Evolutionary conservation across 2,329 filamentous ascomycete genomes (phyloP), one percentile per base, ranked within the genome.

Genomic region (Westerdykella sp.): DNA sequence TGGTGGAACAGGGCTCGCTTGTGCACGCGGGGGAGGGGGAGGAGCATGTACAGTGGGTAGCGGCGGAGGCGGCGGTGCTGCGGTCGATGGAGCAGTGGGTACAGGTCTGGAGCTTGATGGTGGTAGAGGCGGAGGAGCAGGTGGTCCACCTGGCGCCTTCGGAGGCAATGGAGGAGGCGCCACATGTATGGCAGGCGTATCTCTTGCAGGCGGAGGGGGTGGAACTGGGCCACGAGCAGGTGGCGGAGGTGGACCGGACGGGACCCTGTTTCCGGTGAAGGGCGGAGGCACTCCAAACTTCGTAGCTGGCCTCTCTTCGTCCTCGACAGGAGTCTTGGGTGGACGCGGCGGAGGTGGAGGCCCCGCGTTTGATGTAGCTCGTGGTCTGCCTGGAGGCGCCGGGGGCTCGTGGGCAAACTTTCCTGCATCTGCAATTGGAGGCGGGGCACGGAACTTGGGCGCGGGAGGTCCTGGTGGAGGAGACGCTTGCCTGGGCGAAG

Each of bases 391-490:
- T 65, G 77, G 62, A 43, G 68, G 69, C 25, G 66, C 58, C 11
- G 72, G 62, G 15, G 72, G 73, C 44, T 73, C 70, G 23, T 72
- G 66, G 3, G 85, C 88, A 61, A 81, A 93, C 67, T 87, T 95
- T 31, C 93, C 93, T 45, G 93, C 93, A 65, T 95, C 90, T 43
- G 87, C 81, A 46, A 97, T 70, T 2, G 91, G 87, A 28, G 93
- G 93, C 37, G 93, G 93, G 7, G 87, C 91, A 51, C 82, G 78
- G 71, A 95, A 97, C 55, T 76, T 78, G 7, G 80, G 80, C 40
- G 83, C 78, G 16, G 81, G 78, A 9, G 76, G 76, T 0, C 58
- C 61, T 5, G 87, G 87, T 14, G 83, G 80, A 11, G 87, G 86
- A 12, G 83, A 81, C 12, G 84, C 79, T 46, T 87, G 84, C 59